These are phyloP conservation scores for Phytopythium litorale DNA, from an alignment of 352 stramenopile species.

Conservation along the genomic window DNA sequence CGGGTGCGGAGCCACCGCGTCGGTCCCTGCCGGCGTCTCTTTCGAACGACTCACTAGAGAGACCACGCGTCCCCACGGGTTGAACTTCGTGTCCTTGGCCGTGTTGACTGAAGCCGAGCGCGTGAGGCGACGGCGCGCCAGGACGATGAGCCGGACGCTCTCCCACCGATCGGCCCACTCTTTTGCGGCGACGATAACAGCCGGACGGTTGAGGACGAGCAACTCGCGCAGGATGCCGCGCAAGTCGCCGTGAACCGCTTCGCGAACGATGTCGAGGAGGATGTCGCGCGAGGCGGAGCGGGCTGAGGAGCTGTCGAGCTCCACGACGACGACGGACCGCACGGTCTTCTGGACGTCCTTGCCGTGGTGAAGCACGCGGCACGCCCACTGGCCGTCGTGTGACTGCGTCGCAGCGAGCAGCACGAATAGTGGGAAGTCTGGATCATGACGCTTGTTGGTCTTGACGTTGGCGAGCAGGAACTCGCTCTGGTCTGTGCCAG, in stretches of 20 bases:
- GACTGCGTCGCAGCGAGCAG: neutral
- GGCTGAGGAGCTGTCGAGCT: neutral
- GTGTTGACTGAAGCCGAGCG: neutral
- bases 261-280: neutral
- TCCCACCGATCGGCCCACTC: neutral
- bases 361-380: neutral
- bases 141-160: neutral
- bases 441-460: neutral
- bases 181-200: neutral
- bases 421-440: neutral
- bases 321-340: neutral
- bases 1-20: neutral
- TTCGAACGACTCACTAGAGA: neutral
- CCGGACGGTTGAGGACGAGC: neutral
- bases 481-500: neutral
- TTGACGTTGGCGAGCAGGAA: constrained; percentile 3
- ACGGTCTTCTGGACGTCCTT: neutral
- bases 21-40: neutral
- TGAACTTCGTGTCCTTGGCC: neutral
- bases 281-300: neutral
- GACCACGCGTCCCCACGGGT: neutral
- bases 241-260: neutral
- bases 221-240: neutral
- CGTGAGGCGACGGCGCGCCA: neutral
- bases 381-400: neutral